phyloP scores from a whole-genome alignment of 495 filamentous ascomycete genomes.

The Neurospora sp. region DNA sequence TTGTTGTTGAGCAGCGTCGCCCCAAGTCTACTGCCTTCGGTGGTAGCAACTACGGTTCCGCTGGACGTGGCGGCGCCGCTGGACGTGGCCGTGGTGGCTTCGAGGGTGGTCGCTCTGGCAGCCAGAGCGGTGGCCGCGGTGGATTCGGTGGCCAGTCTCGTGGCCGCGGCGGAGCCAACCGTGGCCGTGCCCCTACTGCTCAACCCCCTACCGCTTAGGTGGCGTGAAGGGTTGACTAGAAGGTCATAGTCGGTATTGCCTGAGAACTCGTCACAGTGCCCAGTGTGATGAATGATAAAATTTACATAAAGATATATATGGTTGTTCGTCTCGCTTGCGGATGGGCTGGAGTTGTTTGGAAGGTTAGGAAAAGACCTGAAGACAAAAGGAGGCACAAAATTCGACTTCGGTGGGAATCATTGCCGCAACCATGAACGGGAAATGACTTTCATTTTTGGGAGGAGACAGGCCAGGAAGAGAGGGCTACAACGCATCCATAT shows the following conservation, averaged over 20 bases:
- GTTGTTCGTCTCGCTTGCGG: slow-evolving; percentile 3
- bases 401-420: not conserved
- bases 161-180: slow-evolving; percentile 47
- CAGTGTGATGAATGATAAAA: not conserved
- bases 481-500: not conserved
- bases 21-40: slow-evolving; percentile 58
- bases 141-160: slow-evolving; percentile 49
- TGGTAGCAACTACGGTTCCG: slow-evolving; percentile 50
- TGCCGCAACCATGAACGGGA: not conserved
- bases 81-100: slow-evolving; percentile 60
- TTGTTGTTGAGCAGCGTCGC: slow-evolving; percentile 83
- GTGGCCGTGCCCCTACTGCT: slow-evolving; percentile 31
- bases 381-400: not conserved
- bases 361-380: not conserved
- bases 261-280: not conserved
- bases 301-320: slow-evolving; percentile 1
- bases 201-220: slow-evolving; percentile 24
- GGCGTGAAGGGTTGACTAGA: not conserved
- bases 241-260: not conserved
- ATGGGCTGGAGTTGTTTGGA: slow-evolving; percentile 8
- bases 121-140: slow-evolving; percentile 57
- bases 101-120: slow-evolving; percentile 45
- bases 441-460: not conserved
- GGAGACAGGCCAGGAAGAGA: not conserved
- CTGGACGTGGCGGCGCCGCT: slow-evolving; percentile 43